A percentile compares a stretch with the other conserved stretches of the same genome.
Conservation (phyloP, 2,329 filamentous ascomycete species). For the Penicillium digitatum region DNA sequence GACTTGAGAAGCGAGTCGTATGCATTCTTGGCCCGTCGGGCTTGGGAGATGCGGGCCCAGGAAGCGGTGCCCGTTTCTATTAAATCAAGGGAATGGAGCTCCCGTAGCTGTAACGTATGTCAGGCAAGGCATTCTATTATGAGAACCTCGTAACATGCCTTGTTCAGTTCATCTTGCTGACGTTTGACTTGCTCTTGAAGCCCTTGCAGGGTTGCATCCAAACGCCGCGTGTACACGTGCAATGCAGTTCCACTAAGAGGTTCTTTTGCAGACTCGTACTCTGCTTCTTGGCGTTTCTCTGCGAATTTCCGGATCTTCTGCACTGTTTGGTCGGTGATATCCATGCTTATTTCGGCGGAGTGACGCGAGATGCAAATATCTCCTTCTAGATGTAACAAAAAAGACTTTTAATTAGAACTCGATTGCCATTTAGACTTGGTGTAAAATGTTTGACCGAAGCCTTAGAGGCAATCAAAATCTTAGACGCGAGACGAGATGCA, state of each 20-base stretch:
- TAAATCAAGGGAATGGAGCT: conserved; percentile 30
- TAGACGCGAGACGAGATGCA: background rate
- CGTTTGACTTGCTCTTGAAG: conserved; percentile 54
- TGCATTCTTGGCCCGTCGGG: conserved; percentile 57
- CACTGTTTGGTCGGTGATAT: conserved; percentile 30
- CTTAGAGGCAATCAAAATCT: conserved; percentile 1
- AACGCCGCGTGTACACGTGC: conserved; percentile 35
- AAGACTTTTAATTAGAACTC: background rate
- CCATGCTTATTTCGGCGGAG: conserved; percentile 22
- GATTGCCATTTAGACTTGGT: background rate
- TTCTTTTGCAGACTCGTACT: conserved; percentile 32
- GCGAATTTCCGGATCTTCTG: conserved; percentile 36
- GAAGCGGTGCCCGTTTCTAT: conserved; percentile 29
- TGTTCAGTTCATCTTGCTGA: conserved; percentile 47
- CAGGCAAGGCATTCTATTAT: conserved; percentile 6
- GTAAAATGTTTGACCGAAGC: background rate
- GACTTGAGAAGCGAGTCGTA: conserved; percentile 61
- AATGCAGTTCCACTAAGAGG: conserved; percentile 28
- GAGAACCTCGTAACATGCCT: conserved; percentile 33
- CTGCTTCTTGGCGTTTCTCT: conserved; percentile 33
- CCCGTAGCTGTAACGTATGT: conserved; percentile 32
- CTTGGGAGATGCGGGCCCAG: conserved; percentile 42
- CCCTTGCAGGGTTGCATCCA: conserved; percentile 65
- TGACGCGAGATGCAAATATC: background rate
- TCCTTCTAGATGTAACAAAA: background rate